These are phyloP conservation scores for Colletotrichum tofieldiae DNA, from an alignment of 2,329 filamentous ascomycete genomes.

Conservation along the genomic window DNA sequence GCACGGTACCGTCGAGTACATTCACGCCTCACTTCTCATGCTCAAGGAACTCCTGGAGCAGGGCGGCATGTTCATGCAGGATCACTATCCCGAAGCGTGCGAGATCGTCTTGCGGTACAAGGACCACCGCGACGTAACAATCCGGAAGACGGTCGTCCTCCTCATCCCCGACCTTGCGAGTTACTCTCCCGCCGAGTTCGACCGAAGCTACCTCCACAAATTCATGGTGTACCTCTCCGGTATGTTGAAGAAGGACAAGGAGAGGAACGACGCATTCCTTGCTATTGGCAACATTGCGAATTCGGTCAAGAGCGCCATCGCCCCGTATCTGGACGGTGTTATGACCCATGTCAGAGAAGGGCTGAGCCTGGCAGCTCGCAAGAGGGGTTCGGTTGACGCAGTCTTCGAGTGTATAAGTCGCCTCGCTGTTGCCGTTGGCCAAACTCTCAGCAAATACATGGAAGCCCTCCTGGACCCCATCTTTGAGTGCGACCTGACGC, in stretches of 20 bases:
- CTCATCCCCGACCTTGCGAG: constrained; percentile 94
- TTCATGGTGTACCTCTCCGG: constrained; percentile 98
- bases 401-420: constrained; percentile 99
- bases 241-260: constrained; percentile 95
- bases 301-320: constrained; percentile 94
- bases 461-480: constrained; percentile 95
- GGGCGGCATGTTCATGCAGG: constrained; percentile 99
- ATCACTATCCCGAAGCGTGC: constrained; percentile 91
- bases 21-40: constrained; percentile 94
- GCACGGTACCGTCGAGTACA: constrained; percentile 85
- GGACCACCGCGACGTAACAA: constrained; percentile 90
- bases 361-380: constrained; percentile 83
- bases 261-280: constrained; percentile 93
- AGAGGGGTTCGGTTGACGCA: constrained; percentile 77
- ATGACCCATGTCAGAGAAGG: constrained; percentile 94
- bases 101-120: constrained; percentile 94
- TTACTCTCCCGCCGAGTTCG: constrained; percentile 93
- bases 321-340: constrained; percentile 94
- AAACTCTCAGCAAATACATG: constrained; percentile 98
- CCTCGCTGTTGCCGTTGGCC: constrained; percentile 93
- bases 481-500: constrained; percentile 94
- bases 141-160: constrained; percentile 89
- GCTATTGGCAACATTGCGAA: constrained; percentile 97
- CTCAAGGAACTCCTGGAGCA: constrained; percentile 94
- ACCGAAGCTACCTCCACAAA: constrained; percentile 87